These are phyloP conservation scores for Lycium ferocissimum DNA, from an alignment of 257 asterid species.

Conservation along the genomic window DNA sequence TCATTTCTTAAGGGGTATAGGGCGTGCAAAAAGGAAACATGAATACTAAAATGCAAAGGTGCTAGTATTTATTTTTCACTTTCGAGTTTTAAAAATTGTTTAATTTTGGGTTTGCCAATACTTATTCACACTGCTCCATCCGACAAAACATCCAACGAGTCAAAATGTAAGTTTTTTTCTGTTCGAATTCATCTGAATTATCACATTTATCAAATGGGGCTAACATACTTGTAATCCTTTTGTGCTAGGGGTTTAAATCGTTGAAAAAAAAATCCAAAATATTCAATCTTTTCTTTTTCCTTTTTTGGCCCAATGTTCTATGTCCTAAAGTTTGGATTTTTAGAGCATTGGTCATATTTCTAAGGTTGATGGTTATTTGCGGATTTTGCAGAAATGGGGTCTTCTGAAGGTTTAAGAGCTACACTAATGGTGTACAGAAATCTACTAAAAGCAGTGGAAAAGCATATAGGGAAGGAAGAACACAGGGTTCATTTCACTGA, in stretches of 20 bases:
- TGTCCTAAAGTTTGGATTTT: background rate
- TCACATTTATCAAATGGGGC: background rate
- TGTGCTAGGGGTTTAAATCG: background rate
- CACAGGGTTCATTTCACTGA: constrained; percentile 66
- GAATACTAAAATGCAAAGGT: no score
- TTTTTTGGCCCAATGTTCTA: background rate
- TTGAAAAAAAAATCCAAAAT: background rate
- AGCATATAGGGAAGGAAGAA: constrained; percentile 69
- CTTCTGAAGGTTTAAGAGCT: background rate
- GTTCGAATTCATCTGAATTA: background rate
- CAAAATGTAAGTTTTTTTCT: background rate
- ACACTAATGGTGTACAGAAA: constrained; percentile 52
- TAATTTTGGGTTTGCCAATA: background rate
- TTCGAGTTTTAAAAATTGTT: background rate
- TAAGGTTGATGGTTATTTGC: background rate
- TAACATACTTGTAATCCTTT: background rate
- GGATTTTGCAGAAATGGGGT: constrained; percentile 18
- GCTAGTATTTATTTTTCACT: no score
- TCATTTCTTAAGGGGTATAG: no score
- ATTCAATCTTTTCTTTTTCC: background rate
- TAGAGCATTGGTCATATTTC: background rate
- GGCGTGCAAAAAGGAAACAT: no score
- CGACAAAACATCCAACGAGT: background rate
- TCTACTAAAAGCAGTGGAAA: constrained; percentile 70
- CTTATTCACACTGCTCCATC: background rate